Evolutionary conservation across 495 filamentous ascomycete species (phyloP).

Genomic region (Daldinia caldariorum): DNA sequence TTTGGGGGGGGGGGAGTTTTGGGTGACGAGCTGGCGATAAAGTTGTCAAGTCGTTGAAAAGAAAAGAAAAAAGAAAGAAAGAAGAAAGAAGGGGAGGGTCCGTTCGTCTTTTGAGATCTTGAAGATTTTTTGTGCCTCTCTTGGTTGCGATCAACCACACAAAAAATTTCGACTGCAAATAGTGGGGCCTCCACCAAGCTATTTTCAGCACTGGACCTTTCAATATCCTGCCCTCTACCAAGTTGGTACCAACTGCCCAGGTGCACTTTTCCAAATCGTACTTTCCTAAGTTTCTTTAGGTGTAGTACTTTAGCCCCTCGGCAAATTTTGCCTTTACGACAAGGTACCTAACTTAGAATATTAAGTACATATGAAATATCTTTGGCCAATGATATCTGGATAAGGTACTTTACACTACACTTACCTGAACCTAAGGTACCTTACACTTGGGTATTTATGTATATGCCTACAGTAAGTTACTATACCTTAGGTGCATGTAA

Average conservation of each 20-base stretch:
- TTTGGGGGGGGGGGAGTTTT: not conserved
- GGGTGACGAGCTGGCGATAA: constrained; percentile 51
- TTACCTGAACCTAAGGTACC: not conserved
- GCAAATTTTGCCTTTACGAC: constrained; percentile 17
- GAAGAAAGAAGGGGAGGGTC: constrained; percentile 36
- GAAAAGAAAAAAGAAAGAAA: constrained; percentile 28
- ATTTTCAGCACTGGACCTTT: constrained; percentile 6
- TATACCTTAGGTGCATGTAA: too few relatives aligned
- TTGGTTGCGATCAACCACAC: constrained; percentile 50
- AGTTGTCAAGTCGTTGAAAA: constrained; percentile 49
- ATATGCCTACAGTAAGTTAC: too few relatives aligned
- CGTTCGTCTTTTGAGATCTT: constrained; percentile 42
- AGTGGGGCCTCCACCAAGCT: constrained; percentile 21
- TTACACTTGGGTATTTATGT: not conserved
- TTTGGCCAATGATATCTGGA: constrained; percentile 27
- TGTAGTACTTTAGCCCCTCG: constrained; percentile 20
- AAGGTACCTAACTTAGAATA: not conserved
- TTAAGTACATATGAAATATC: constrained; percentile 23
- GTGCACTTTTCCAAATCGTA: not conserved
- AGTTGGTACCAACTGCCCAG: too few relatives aligned
- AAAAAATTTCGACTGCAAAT: constrained; percentile 44
- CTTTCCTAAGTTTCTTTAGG: not conserved
- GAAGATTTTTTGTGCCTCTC: constrained; percentile 51
- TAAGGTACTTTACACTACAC: not conserved
- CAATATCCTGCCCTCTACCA: constrained; percentile 20